Evolutionary conservation across 2,329 filamentous ascomycete genomes (phyloP).

Genomic region (Chaetomium sp.): DNA sequence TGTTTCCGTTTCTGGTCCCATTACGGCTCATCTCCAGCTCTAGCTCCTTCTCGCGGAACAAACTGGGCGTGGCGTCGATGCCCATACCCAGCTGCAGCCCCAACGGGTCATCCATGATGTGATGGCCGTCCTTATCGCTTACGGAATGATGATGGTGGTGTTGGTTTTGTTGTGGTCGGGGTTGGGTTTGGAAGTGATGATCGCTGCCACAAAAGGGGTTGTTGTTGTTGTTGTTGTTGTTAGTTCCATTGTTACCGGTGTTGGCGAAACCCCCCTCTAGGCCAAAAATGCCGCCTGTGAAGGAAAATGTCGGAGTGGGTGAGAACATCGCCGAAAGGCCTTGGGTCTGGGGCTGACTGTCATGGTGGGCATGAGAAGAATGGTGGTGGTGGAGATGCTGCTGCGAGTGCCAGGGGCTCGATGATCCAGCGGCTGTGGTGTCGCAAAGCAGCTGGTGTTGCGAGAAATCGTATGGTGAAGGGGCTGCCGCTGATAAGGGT

Average conservation of each 20-base stretch:
- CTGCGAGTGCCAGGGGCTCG: slow-evolving; percentile 21
- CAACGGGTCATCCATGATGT: neutral
- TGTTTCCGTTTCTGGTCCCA: neutral
- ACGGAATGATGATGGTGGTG: slow-evolving; percentile 1
- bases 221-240: neutral
- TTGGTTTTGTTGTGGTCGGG: neutral
- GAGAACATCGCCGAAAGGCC: neutral
- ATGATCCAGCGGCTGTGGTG: slow-evolving; percentile 11
- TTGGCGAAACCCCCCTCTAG: neutral
- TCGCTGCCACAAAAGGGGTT: slow-evolving; percentile 6
- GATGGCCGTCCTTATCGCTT: neutral
- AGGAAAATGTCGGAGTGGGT: neutral
- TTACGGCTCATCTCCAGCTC: slow-evolving; percentile 5
- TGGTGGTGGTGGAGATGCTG: neutral
- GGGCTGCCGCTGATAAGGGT: slow-evolving; percentile 27
- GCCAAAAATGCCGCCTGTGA: neutral
- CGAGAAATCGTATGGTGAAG: slow-evolving; percentile 28
- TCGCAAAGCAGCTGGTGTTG: slow-evolving; percentile 18
- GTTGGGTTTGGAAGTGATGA: slow-evolving; percentile 1
- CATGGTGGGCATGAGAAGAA: neutral
- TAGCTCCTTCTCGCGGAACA: slow-evolving; percentile 9
- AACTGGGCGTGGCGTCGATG: neutral
- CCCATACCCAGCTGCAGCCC: neutral
- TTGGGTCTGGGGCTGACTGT: neutral
- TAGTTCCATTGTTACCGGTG: neutral